Conservation (phyloP, 805 yeast genomes). For the Schizosaccharomyces cryophilus region DNA sequence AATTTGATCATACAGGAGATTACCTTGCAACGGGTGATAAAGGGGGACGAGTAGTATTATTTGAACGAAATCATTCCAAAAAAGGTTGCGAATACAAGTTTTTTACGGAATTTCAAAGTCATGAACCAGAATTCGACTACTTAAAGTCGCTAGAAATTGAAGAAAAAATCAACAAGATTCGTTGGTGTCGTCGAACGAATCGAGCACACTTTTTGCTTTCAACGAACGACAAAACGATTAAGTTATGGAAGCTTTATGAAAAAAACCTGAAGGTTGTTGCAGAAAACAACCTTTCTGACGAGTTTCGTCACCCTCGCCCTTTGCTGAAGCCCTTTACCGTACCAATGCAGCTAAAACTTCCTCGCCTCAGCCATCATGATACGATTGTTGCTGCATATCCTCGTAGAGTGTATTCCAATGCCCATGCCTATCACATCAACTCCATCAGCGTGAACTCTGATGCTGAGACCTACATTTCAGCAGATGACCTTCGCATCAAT, state of each 20-base stretch:
- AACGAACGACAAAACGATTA: constrained; percentile 94
- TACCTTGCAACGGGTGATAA: constrained; percentile 94
- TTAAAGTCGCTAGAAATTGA: constrained; percentile 87
- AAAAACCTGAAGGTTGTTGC: constrained; percentile 76
- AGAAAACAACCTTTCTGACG: constrained; percentile 58
- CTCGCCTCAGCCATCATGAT: constrained; percentile 79
- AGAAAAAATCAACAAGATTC: constrained; percentile 91
- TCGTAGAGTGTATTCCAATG: constrained; percentile 71
- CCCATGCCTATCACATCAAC: constrained; percentile 94
- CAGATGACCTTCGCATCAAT: constrained; percentile 86
- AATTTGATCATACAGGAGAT: constrained; percentile 84
- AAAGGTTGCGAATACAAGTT: constrained; percentile 78
- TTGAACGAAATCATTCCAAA: constrained; percentile 60
- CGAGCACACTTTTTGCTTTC: constrained; percentile 73
- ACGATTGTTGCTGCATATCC: constrained; percentile 89
- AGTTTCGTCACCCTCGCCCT: constrained; percentile 8
- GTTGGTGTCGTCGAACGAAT: constrained; percentile 78
- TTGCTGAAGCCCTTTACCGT: constrained; percentile 2
- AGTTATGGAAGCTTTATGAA: constrained; percentile 88
- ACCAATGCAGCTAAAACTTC: constrained; percentile 35
- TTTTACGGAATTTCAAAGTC: constrained; percentile 90
- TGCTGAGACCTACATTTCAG: constrained; percentile 78
- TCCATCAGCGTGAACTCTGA: constrained; percentile 85
- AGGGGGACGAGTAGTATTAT: constrained; percentile 91
- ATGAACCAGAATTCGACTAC: constrained; percentile 96